These are phyloP conservation scores for Leucaena leucocephala DNA, from an alignment of 306 rosid species.

Conservation along the genomic window DNA sequence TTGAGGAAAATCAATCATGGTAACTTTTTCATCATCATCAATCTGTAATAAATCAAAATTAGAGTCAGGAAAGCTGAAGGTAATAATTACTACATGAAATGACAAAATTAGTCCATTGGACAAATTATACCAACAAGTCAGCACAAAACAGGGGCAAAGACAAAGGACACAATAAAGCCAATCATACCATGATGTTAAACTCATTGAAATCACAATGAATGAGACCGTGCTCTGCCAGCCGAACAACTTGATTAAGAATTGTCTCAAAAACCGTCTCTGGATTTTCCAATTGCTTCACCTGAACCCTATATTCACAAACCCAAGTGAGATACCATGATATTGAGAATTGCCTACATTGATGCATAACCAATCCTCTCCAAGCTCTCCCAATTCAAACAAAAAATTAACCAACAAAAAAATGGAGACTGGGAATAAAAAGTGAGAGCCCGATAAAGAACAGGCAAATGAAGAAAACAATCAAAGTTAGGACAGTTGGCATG, in stretches of 20 bases:
- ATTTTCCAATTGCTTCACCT: slow-evolving; percentile 84
- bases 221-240: slow-evolving; percentile 88
- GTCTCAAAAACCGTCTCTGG: slow-evolving; percentile 81
- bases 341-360: not conserved
- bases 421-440: not conserved
- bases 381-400: slow-evolving; percentile 10
- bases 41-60: slow-evolving; percentile 53
- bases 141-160: slow-evolving; percentile 19
- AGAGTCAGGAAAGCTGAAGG: slow-evolving; percentile 30
- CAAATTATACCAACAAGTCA: not conserved
- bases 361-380: not conserved
- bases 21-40: slow-evolving; percentile 78
- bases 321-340: slow-evolving; percentile 7
- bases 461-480: slow-evolving; percentile 3
- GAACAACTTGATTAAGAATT: slow-evolving; percentile 71
- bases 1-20: slow-evolving; percentile 95
- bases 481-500: not conserved
- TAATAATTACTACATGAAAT: not conserved
- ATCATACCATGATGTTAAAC: slow-evolving; percentile 87
- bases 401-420: not conserved
- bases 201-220: slow-evolving; percentile 97
- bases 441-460: slow-evolving; percentile 1
- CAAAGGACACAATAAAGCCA: slow-evolving; percentile 16
- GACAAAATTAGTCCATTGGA: not conserved
- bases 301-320: slow-evolving; percentile 63